Percentiles rank a stretch among this genome's conserved stretches.
These are phyloP conservation scores for Clavispora santaluciae DNA, from an alignment of 805 yeast genomes.

Conservation along the genomic window DNA sequence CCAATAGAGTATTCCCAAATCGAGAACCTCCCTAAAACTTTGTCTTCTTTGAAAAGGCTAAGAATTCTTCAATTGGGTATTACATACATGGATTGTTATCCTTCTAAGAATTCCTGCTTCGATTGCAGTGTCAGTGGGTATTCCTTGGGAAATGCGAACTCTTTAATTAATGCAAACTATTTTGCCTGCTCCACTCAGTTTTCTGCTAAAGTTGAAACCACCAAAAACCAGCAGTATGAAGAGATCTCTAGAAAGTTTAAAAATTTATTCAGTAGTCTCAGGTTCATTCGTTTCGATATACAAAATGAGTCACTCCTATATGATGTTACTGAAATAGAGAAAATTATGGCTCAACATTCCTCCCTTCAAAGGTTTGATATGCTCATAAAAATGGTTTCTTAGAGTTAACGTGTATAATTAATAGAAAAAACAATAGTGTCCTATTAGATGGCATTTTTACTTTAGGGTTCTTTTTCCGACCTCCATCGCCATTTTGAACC, in stretches of 20 bases:
- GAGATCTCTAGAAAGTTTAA: constrained; percentile 2
- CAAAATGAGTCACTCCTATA: constrained; percentile 8
- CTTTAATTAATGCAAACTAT: constrained; percentile 12
- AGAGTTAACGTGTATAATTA: neutral
- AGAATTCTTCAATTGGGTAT: constrained; percentile 9
- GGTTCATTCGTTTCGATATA: constrained; percentile 10
- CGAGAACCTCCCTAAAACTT: constrained; percentile 2
- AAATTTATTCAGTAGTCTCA: neutral
- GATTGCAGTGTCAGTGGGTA: constrained; percentile 4
- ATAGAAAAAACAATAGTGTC: no score
- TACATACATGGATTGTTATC: constrained; percentile 5
- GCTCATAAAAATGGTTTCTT: neutral
- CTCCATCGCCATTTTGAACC: constrained; percentile 33
- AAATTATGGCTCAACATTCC: constrained; percentile 3
- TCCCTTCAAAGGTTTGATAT: constrained; percentile 6
- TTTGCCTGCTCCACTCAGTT: constrained; percentile 11
- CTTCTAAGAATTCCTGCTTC: constrained; percentile 6
- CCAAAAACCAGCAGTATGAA: constrained; percentile 8
- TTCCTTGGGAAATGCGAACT: constrained; percentile 7
- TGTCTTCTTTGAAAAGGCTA: constrained; percentile 1
- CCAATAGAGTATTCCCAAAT: constrained; percentile 10
- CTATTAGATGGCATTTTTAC: no score
- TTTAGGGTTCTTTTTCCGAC: constrained; percentile 10
- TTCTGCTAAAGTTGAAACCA: constrained; percentile 4
- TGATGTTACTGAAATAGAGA: constrained; percentile 3